Evolutionary conservation across 805 yeast species (phyloP).

Genomic region (Yarrowia sp.): DNA sequence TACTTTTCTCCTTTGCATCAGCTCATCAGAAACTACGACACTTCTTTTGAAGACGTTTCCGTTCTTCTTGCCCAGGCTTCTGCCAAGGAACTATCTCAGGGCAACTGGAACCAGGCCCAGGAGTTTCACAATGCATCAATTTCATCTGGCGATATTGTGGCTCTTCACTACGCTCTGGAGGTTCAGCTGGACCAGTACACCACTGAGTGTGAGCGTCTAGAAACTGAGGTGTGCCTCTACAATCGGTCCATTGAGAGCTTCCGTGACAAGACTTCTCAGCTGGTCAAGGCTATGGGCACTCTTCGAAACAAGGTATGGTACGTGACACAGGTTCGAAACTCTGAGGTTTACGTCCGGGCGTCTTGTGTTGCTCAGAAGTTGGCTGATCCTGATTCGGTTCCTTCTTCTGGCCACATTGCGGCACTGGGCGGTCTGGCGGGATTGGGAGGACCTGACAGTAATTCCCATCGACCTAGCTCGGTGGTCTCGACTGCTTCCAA

Average conservation of each 20-base stretch:
- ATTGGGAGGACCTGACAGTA: not conserved
- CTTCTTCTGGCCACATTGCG: not conserved
- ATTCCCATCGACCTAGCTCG: not conserved
- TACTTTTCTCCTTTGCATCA: slow-evolving; percentile 21
- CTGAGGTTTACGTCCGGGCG: slow-evolving; percentile 32
- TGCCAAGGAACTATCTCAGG: slow-evolving; percentile 6
- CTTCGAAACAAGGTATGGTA: slow-evolving; percentile 34
- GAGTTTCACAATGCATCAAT: slow-evolving; percentile 19
- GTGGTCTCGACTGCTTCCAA: slow-evolving; percentile 29
- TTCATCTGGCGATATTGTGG: not conserved
- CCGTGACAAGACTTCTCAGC: slow-evolving; percentile 1
- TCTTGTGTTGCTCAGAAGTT: slow-evolving; percentile 31
- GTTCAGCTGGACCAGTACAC: slow-evolving; percentile 18
- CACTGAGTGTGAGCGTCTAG: slow-evolving; percentile 18
- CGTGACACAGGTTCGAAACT: slow-evolving; percentile 30
- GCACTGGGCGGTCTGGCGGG: not conserved
- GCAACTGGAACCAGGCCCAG: slow-evolving; percentile 21
- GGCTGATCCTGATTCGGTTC: not conserved
- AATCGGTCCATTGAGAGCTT: slow-evolving; percentile 14
- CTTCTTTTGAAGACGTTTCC: not conserved
- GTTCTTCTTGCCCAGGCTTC: slow-evolving; percentile 5
- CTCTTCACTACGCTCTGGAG: slow-evolving; percentile 1
- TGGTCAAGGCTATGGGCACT: slow-evolving; percentile 26
- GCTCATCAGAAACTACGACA: slow-evolving; percentile 1
- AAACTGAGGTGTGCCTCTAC: slow-evolving; percentile 5